These are phyloP conservation scores for Penicillium daleae DNA, from an alignment of 495 filamentous ascomycete species.

Conservation along the genomic window DNA sequence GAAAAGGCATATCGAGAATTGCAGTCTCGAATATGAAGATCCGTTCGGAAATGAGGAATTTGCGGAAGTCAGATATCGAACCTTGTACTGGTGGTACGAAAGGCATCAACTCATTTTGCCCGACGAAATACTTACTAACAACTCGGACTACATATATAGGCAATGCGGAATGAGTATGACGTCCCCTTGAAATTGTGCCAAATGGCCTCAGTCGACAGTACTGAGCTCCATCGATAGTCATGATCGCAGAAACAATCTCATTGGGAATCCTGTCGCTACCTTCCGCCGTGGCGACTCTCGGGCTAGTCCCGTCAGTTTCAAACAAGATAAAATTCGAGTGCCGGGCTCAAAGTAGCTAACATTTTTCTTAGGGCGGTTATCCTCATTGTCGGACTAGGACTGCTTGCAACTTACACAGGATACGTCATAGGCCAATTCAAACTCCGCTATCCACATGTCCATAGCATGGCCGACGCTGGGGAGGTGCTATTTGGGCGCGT, in stretches of 20 bases:
- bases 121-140: background rate
- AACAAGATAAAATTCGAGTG: no score
- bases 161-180: conserved; percentile 33
- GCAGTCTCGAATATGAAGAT: conserved; percentile 15
- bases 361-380: background rate
- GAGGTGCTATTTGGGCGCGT: conserved; percentile 47
- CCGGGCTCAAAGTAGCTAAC: background rate
- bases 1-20: background rate
- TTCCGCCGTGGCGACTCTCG: conserved; percentile 60
- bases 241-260: conserved; percentile 68
- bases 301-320: background rate
- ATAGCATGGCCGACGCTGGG: conserved; percentile 69
- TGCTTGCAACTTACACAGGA: conserved; percentile 56
- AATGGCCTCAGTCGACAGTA: background rate
- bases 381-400: conserved; percentile 55
- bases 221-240: conserved; percentile 31
- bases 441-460: conserved; percentile 46
- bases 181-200: background rate
- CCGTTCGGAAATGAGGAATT: conserved; percentile 33
- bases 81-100: conserved; percentile 40
- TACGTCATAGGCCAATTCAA: conserved; percentile 37
- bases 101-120: background rate
- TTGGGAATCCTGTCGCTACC: conserved; percentile 66
- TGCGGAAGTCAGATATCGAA: conserved; percentile 38
- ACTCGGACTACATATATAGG: conserved; percentile 12